A percentile compares a stretch with the other conserved stretches of the same genome.
These are phyloP conservation scores for Chiua virens DNA, from an alignment of 768 basidiomycete species.

Conservation along the genomic window DNA sequence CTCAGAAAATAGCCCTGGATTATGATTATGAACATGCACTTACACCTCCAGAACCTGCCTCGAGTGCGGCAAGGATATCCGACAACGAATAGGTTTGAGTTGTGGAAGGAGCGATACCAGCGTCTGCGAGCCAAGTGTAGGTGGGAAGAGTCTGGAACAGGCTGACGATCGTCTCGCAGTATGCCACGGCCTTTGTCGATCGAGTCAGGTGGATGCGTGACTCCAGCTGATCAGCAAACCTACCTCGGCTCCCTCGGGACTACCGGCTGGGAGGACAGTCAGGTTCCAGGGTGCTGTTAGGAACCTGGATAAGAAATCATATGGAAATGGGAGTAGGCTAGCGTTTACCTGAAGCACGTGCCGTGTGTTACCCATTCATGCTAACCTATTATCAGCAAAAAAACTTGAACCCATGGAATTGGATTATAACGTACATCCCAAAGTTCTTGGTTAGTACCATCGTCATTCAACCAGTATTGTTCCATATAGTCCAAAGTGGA, in stretches of 20 bases:
- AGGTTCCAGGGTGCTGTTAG: slow-evolving; percentile 53
- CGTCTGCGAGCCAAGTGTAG: slow-evolving; percentile 64
- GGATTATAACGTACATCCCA: slow-evolving; percentile 54
- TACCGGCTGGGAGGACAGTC: slow-evolving; percentile 62
- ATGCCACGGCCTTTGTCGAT: slow-evolving; percentile 57
- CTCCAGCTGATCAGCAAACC: background rate
- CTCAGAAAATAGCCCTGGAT: background rate
- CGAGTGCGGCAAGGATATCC: slow-evolving; percentile 52
- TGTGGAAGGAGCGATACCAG: slow-evolving; percentile 73
- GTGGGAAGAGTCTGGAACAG: slow-evolving; percentile 72
- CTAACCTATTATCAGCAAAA: slow-evolving; percentile 29
- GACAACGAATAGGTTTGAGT: slow-evolving; percentile 57
- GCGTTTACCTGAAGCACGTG: slow-evolving; percentile 41
- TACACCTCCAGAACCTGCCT: slow-evolving; percentile 51
- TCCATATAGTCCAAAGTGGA: slow-evolving; percentile 62
- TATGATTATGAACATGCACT: slow-evolving; percentile 1
- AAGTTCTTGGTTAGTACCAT: slow-evolving; percentile 59
- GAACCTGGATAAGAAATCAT: slow-evolving; percentile 1
- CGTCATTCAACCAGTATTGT: slow-evolving; percentile 60
- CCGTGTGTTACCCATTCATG: slow-evolving; percentile 76
- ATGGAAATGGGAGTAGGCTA: background rate
- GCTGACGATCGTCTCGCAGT: slow-evolving; percentile 56
- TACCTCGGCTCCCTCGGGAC: slow-evolving; percentile 60
- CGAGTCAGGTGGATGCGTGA: background rate
- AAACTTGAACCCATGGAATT: background rate